Evolutionary conservation across 2,329 filamentous ascomycete genomes (phyloP).

Genomic region (Aspergillus hortae): DNA sequence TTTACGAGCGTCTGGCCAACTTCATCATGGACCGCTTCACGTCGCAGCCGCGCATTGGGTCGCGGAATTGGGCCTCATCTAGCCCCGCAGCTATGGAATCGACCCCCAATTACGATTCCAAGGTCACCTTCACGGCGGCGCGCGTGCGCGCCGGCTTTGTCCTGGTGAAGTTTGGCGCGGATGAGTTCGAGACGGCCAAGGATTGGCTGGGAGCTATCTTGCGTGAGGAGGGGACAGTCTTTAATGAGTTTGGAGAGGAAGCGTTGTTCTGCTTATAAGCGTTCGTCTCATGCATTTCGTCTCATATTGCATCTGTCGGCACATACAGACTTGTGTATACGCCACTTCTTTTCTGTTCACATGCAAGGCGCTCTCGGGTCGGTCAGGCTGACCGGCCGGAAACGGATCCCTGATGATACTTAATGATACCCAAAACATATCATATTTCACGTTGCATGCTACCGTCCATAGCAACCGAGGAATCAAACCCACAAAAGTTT

Average conservation of each 20-base stretch:
- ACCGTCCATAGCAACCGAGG: background rate
- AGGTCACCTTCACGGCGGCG: conserved; percentile 78
- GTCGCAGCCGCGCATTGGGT: conserved; percentile 74
- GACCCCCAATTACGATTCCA: conserved; percentile 40
- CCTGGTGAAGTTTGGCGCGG: conserved; percentile 85
- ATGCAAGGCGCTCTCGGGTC: background rate
- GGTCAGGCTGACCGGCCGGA: background rate
- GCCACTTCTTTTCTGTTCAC: background rate
- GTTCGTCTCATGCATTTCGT: background rate
- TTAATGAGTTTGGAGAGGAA: conserved; percentile 71
- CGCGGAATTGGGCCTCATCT: conserved; percentile 63
- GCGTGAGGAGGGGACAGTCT: conserved; percentile 67
- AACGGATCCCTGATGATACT: background rate
- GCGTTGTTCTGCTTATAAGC: conserved; percentile 67
- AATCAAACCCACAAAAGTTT: background rate
- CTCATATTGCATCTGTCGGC: background rate
- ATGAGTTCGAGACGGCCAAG: conserved; percentile 74
- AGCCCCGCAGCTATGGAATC: conserved; percentile 19
- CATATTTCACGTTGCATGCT: background rate
- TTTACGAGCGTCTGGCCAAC: conserved; percentile 62
- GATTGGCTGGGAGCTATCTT: conserved; percentile 77
- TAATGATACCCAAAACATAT: background rate
- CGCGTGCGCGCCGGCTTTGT: conserved; percentile 72
- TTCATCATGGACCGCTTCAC: conserved; percentile 81
- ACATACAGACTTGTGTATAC: background rate